Percentiles rank a stretch among this genome's conserved stretches.
Conservation (phyloP, 495 filamentous ascomycete genomes). For the Trichoderma erinaceum region DNA sequence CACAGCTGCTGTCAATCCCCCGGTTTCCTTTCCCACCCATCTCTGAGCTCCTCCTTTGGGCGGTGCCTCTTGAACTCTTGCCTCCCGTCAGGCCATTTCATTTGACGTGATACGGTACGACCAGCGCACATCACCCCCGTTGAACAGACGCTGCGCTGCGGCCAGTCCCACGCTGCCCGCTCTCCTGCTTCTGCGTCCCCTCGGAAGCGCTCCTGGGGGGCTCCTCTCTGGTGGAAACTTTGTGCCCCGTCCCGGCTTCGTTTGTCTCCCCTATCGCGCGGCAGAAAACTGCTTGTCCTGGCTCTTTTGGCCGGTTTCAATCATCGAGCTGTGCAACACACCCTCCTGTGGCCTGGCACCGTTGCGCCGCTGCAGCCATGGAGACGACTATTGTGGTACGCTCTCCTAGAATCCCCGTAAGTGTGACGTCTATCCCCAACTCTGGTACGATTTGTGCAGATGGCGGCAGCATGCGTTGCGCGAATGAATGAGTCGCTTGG, state of each 20-base stretch:
- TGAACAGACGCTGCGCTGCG: not conserved
- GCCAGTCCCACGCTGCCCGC: constrained; percentile 7
- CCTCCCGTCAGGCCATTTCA: not conserved
- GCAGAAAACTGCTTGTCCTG: not conserved
- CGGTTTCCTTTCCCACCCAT: constrained; percentile 4
- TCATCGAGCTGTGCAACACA: not conserved
- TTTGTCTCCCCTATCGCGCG: not conserved
- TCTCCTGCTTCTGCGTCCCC: not conserved
- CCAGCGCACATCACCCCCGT: not conserved
- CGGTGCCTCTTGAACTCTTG: not conserved
- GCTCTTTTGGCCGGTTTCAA: not conserved
- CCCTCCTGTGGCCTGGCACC: not conserved
- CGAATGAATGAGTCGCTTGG: not conserved
- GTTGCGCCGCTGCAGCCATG: constrained; percentile 8
- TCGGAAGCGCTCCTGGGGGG: constrained; percentile 6
- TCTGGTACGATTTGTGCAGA: not conserved
- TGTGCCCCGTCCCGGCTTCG: too few relatives aligned
- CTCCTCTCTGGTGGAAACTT: not conserved
- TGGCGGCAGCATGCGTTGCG: not conserved
- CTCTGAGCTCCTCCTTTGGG: constrained; percentile 7
- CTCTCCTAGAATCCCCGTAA: constrained; percentile 2
- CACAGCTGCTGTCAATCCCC: constrained; percentile 3
- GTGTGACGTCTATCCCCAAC: not conserved
- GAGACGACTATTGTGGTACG: not conserved
- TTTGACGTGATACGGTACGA: not conserved